Conservation (phyloP, 2,329 filamentous ascomycete species). For the Aspergillus melleus region DNA sequence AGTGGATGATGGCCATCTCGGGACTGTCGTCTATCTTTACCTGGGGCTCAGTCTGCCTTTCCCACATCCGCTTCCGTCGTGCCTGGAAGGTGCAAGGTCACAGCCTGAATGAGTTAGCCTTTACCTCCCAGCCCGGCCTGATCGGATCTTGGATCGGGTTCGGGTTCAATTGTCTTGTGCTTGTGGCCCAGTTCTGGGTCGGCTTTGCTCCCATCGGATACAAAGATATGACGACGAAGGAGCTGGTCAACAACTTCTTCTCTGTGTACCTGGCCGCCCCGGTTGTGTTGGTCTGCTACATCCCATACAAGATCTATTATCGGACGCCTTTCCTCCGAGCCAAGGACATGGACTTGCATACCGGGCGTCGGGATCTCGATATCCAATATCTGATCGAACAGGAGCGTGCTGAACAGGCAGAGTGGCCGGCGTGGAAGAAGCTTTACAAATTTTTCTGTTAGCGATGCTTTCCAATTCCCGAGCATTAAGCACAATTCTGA, state of each 20-base stretch:
- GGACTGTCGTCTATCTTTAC: constrained; percentile 74
- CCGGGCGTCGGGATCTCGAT: constrained; percentile 82
- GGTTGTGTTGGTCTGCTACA: constrained; percentile 61
- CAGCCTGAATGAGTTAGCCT: constrained; percentile 74
- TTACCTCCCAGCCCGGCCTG: constrained; percentile 75
- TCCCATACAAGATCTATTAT: constrained; percentile 74
- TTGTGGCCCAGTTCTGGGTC: constrained; percentile 85
- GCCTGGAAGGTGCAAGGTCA: constrained; percentile 74
- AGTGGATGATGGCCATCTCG: constrained; percentile 77
- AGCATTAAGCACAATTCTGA: no score
- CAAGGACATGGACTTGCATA: constrained; percentile 81
- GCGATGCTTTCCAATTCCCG: neutral
- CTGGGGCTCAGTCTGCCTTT: constrained; percentile 82
- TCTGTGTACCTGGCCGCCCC: constrained; percentile 57
- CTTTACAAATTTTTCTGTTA: constrained; percentile 73
- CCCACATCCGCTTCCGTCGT: constrained; percentile 85
- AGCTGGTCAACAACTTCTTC: constrained; percentile 69
- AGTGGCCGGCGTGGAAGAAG: constrained; percentile 76
- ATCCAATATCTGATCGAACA: constrained; percentile 74
- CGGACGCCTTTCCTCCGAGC: constrained; percentile 66
- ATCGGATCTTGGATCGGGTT: constrained; percentile 79
- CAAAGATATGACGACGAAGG: constrained; percentile 41
- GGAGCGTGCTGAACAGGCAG: constrained; percentile 70
- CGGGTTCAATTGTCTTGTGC: constrained; percentile 70
- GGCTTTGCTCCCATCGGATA: constrained; percentile 73